phyloP scores from a whole-genome alignment of 1,139 yeast genomes.

The Barnettozyma hawaiiensis region DNA sequence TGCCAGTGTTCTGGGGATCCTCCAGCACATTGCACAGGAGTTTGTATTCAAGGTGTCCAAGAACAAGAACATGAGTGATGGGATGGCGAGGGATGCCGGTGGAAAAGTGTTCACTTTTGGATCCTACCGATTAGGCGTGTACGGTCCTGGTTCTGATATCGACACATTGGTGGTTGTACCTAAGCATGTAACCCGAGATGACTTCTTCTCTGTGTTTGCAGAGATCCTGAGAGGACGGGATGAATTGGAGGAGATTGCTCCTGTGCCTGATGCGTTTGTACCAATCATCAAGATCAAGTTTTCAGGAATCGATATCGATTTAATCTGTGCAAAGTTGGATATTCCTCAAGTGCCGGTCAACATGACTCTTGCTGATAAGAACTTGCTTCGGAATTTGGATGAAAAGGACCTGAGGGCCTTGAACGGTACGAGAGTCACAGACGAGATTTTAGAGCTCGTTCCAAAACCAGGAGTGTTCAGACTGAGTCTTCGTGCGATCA shows the following conservation, averaged over 20 bases:
- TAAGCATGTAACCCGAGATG: slow-evolving; percentile 86
- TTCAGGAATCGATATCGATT: slow-evolving; percentile 84
- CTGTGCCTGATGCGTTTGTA: slow-evolving; percentile 96
- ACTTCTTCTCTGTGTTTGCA: slow-evolving; percentile 78
- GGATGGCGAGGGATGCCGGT: slow-evolving; percentile 96
- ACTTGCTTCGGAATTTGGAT: slow-evolving; percentile 75
- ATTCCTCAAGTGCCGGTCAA: slow-evolving; percentile 74
- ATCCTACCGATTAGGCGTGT: slow-evolving; percentile 88
- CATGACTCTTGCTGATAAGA: slow-evolving; percentile 76
- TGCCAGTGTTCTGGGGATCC: slow-evolving; percentile 59
- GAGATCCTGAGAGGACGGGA: slow-evolving; percentile 59
- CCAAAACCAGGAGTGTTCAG: slow-evolving; percentile 93
- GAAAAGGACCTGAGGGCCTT: slow-evolving; percentile 84
- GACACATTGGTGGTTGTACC: slow-evolving; percentile 96
- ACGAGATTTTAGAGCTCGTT: slow-evolving; percentile 80
- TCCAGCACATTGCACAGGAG: slow-evolving; percentile 70
- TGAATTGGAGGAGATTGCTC: slow-evolving; percentile 82
- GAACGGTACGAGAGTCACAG: slow-evolving; percentile 97
- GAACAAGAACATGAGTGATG: slow-evolving; percentile 87
- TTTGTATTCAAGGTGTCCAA: slow-evolving; percentile 80
- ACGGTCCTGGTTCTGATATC: slow-evolving; percentile 97
- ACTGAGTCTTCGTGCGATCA: slow-evolving; percentile 86
- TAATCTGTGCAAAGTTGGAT: slow-evolving; percentile 77
- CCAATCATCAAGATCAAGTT: slow-evolving; percentile 90
- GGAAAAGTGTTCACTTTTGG: slow-evolving; percentile 96